Evolutionary conservation across 163 green algal species (phyloP).

Genomic region (Scenedesmus sp.): DNA sequence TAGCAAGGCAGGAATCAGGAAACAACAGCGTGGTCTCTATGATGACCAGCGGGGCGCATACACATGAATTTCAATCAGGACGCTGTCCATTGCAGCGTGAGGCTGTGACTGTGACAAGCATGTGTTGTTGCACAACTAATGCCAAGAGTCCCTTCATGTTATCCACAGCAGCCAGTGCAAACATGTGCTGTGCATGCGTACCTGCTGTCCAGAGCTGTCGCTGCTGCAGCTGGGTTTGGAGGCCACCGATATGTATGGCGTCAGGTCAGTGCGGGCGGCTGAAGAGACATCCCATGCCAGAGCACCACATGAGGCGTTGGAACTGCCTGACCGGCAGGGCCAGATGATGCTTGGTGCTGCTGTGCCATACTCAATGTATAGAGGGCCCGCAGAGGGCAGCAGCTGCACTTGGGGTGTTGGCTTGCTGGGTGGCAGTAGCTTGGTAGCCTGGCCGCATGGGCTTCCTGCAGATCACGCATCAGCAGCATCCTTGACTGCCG

Average conservation of each 20-base stretch:
- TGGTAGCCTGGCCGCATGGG: conserved; percentile 1
- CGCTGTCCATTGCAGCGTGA: no score
- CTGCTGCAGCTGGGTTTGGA: not conserved
- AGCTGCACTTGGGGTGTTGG: conserved; percentile 9
- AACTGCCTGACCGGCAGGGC: conserved; percentile 38
- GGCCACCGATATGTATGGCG: not conserved
- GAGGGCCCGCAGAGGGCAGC: conserved; percentile 34
- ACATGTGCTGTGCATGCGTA: no score
- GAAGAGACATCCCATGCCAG: conserved; percentile 47
- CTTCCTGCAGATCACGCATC: not conserved
- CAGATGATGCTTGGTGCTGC: conserved; percentile 47
- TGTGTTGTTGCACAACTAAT: no score
- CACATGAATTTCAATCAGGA: no score
- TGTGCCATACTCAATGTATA: conserved; percentile 58
- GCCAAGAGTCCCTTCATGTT: no score
- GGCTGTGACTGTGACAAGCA: no score
- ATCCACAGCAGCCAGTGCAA: not conserved
- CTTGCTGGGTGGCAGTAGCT: conserved; percentile 24
- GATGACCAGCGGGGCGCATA: no score
- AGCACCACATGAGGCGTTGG: conserved; percentile 56
- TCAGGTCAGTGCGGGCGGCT: not conserved
- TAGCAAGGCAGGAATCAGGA: not conserved
- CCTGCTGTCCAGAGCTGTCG: not conserved
- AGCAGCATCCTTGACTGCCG: no score
- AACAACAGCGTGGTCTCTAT: no score